Conservation (phyloP, 495 filamentous ascomycete species). For the Penicillium atrosanguineum region DNA sequence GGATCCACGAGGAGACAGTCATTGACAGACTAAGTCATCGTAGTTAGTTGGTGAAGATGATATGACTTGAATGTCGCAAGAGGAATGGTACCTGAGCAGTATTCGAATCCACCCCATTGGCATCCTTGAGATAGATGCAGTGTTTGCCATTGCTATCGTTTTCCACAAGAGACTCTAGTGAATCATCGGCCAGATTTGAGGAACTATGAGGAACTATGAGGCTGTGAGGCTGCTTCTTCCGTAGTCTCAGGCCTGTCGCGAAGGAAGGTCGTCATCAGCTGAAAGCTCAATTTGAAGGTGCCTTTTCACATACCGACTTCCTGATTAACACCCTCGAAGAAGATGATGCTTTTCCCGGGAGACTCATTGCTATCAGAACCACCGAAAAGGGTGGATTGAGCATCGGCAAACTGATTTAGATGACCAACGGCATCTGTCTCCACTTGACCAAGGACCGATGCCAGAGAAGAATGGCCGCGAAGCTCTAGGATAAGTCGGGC, state of each 20-base stretch:
- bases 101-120: neutral
- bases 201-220: conserved; percentile 19
- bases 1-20: conserved; percentile 26
- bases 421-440: conserved; percentile 43
- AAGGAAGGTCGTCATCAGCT: conserved; percentile 1
- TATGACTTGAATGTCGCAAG: too few species aligned
- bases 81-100: conserved; percentile 16
- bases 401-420: conserved; percentile 49
- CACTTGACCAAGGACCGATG: conserved; percentile 44
- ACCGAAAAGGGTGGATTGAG: conserved; percentile 40
- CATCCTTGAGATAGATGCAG: conserved; percentile 20
- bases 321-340: conserved; percentile 48
- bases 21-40: conserved; percentile 10
- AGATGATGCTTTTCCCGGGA: conserved; percentile 34
- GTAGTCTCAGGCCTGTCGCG: conserved; percentile 17
- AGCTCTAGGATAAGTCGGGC: conserved; percentile 55
- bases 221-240: conserved; percentile 18
- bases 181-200: conserved; percentile 6
- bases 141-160: conserved; percentile 11
- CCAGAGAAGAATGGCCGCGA: conserved; percentile 50
- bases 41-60: neutral
- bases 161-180: conserved; percentile 10
- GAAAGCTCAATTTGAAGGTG: neutral
- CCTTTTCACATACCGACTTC: conserved; percentile 35
- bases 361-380: conserved; percentile 9